Conservation (phyloP, 371 early-diverging fungal genomes). For the Coemansia linderi region DNA sequence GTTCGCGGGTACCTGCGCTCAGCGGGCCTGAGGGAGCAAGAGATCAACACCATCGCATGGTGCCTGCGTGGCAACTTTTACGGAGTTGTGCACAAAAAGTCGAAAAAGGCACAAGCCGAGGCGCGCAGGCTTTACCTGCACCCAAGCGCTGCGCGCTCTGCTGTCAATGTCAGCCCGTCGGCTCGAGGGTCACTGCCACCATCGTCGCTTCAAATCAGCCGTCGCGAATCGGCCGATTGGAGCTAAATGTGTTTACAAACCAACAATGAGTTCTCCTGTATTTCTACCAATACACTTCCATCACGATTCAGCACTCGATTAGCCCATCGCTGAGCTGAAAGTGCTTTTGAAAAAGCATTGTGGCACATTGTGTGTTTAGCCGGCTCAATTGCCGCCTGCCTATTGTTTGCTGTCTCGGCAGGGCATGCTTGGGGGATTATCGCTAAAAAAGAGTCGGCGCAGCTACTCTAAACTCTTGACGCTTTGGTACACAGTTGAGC, state of each 20-base stretch:
- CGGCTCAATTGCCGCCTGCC: not conserved
- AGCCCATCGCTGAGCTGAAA: not conserved
- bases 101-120: conserved; percentile 6
- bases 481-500: not conserved
- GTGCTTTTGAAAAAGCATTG: not conserved
- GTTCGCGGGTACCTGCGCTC: conserved; percentile 44
- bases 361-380: not conserved
- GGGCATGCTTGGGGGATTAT: conserved; percentile 1
- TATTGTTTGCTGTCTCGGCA: not conserved
- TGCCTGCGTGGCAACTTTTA: conserved; percentile 51
- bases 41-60: conserved; percentile 48
- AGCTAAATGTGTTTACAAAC: conserved; percentile 1
- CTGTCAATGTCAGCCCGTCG: conserved; percentile 9
- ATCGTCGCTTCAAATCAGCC: conserved; percentile 1
- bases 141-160: conserved; percentile 22
- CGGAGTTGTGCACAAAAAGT: conserved; percentile 25
- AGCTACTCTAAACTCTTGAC: not conserved
- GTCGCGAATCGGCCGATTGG: conserved; percentile 2
- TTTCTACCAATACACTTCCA: not conserved
- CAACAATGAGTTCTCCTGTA: not conserved
- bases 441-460: not conserved
- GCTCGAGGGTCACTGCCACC: not conserved
- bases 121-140: conserved; percentile 31
- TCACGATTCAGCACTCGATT: not conserved
- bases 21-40: conserved; percentile 38